Evolutionary conservation across 805 yeast genomes (phyloP), one percentile per base, ranked within the genome.

Genomic region (Brettanomyces nanus): DNA sequence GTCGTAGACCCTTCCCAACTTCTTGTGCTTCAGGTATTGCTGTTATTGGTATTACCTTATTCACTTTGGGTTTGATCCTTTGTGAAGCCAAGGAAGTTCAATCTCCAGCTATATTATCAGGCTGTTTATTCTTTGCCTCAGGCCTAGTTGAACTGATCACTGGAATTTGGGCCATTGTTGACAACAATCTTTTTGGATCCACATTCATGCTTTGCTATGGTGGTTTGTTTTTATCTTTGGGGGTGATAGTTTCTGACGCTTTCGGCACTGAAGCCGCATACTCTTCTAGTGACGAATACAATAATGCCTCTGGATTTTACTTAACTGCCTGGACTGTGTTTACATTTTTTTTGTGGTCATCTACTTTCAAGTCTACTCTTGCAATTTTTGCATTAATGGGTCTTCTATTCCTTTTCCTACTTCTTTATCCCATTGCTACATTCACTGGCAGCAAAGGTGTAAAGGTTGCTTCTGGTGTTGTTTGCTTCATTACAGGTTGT

Each of bases 11-110:
- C 40, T 66, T 60, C 42, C 73, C 69, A 32, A 65, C 68, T 37
- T 69, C 77, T 3, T 66, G 74, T 19, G 67, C 76, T 2, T 58
- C 72, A 19, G 78, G 78, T 18, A 55, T 72, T 31, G 56, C 61
- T 9, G 61, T 69, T 2, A 64, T 63, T 43, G 69, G 69, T 10
- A 51, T 68, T 23, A 62, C 73, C n/a, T 61, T 74, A 13, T 70
- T 73, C 46, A 59, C 68, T 2, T 54, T 73, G 38, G 71, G 74
- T 15, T 54, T 73, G 46, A 62, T 56, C 38, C 54, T 67, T 22
- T 50, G 65, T 25, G 66, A 65, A 13, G 75, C 73, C 18, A 56
- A 61, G 48, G 68, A 68, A 15, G 66, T 70, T 26, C 48, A 57
- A 6, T 58, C 58, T 19, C 68, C 71, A 1, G 65, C 71, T 37